A percentile compares a stretch with the other conserved stretches of the same genome.
Conservation (phyloP, 176 grass and related monocot genomes). For the Phyllostachys edulis region DNA sequence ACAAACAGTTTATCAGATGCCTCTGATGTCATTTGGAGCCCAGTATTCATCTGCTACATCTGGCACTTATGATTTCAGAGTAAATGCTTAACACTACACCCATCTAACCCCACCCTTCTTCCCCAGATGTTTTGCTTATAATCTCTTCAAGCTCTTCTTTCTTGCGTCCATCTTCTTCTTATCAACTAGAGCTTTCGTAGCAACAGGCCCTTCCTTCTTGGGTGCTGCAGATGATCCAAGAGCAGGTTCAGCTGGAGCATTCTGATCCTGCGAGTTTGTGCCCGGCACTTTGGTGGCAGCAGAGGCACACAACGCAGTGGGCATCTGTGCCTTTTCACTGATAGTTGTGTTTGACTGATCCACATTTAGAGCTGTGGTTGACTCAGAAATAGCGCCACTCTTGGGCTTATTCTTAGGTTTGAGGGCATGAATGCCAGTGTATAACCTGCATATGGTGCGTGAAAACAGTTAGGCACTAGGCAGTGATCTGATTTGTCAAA, state of each 20-base stretch:
- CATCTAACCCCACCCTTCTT: not conserved
- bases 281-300: not conserved
- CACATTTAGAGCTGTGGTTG: conserved; percentile 71
- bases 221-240: conserved; percentile 40
- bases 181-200: conserved; percentile 47
- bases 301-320: conserved; percentile 14
- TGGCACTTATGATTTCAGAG: not conserved
- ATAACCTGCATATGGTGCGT: conserved; percentile 34
- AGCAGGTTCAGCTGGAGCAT: conserved; percentile 31
- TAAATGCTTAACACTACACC: not conserved
- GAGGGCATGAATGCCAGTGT: conserved; percentile 64
- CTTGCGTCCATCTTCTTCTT: conserved; percentile 92
- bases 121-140: conserved; percentile 36
- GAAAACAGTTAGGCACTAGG: not conserved
- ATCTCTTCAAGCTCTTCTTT: conserved; percentile 92
- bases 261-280: conserved; percentile 57
- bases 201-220: conserved; percentile 44
- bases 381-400: conserved; percentile 65
- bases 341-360: conserved; percentile 52
- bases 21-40: not conserved
- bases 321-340: conserved; percentile 27
- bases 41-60: not conserved
- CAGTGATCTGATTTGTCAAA: not conserved
- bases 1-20: conserved; percentile 10
- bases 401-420: conserved; percentile 64